Conservation (phyloP, 2,329 filamentous ascomycete genomes). For the Ophiostoma sp. region DNA sequence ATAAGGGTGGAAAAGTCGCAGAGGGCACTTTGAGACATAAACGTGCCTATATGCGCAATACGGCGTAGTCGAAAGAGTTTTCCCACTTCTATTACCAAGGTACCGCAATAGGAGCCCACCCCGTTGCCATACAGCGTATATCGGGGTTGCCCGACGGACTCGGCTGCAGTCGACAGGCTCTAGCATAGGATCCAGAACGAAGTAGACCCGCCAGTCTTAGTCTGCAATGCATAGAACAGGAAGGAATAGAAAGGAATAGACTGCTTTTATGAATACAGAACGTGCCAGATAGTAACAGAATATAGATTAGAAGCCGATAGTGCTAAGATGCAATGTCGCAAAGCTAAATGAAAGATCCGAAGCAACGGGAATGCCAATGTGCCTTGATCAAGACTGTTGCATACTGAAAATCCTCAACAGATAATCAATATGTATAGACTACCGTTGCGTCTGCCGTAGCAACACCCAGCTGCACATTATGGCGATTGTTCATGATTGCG, state of each 20-base stretch:
- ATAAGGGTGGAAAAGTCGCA: not conserved
- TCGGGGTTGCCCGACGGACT: constrained; percentile 3
- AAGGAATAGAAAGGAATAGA: not conserved
- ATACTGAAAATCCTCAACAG: no score
- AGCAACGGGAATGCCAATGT: no score
- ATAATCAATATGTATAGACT: no score
- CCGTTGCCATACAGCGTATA: not conserved
- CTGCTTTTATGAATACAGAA: not conserved
- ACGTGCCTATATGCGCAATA: constrained; percentile 1
- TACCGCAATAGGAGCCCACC: not conserved
- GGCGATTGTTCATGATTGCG: not conserved
- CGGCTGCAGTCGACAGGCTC: not conserved
- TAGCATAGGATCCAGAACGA: not conserved
- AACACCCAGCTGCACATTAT: not conserved
- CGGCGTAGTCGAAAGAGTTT: not conserved
- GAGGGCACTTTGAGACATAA: not conserved
- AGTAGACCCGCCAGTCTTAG: not conserved
- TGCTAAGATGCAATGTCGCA: no score
- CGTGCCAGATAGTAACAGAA: not conserved
- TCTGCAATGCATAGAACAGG: not conserved
- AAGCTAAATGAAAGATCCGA: no score
- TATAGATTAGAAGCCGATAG: not conserved
- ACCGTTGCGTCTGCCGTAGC: not conserved
- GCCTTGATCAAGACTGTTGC: no score
- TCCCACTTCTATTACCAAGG: constrained; percentile 2